Conservation (phyloP, 768 basidiomycete genomes). For the Leccinum longicurvipes region DNA sequence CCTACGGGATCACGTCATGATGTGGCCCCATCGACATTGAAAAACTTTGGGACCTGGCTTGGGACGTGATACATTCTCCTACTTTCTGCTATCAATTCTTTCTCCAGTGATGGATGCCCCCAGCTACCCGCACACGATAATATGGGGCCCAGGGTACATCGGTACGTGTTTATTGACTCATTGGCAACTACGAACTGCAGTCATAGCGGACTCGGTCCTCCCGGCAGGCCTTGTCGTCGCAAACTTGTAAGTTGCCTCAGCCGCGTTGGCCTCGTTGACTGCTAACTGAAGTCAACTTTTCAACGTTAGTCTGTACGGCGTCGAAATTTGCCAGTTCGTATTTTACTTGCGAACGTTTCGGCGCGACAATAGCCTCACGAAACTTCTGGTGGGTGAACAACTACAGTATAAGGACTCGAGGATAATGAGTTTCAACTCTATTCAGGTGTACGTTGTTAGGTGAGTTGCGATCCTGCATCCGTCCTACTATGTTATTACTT, state of each 20-base stretch:
- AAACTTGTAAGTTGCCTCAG: not conserved
- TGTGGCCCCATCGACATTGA: too few relatives aligned
- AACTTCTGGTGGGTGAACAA: constrained; percentile 1
- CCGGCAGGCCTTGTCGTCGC: constrained; percentile 1
- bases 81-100: too few relatives aligned
- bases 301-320: constrained; percentile 2
- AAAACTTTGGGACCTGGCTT: too few relatives aligned
- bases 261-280: too few relatives aligned
- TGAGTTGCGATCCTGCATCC: not conserved
- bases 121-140: not conserved
- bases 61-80: too few relatives aligned
- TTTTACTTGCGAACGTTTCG: constrained; percentile 6
- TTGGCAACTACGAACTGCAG: too few relatives aligned
- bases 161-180: constrained; percentile 5
- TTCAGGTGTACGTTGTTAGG: constrained; percentile 6
- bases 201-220: not conserved
- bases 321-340: constrained; percentile 9
- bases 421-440: not conserved
- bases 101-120: not conserved
- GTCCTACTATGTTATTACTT: not conserved
- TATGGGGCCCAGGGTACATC: constrained; percentile 4
- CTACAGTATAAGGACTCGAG: not conserved
- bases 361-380: not conserved
- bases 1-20: too few relatives aligned
- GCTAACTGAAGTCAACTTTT: too few relatives aligned